A percentile compares a stretch with the other conserved stretches of the same genome.
Evolutionary conservation across 805 yeast species (phyloP).

Genomic region (Candida bentonensis): DNA sequence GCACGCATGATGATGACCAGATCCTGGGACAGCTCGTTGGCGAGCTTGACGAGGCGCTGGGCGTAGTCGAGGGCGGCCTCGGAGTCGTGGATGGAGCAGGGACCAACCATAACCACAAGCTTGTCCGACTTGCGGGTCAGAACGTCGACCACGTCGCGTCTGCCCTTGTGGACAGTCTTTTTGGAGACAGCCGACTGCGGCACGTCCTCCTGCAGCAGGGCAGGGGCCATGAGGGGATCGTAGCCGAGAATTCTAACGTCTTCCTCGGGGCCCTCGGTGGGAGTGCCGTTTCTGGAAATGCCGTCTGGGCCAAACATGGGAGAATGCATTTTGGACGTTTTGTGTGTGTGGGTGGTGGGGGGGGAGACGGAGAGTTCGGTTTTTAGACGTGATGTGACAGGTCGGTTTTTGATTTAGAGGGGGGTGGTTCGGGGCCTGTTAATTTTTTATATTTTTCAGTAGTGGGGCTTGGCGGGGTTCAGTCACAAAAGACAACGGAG

Average conservation of each 20-base stretch:
- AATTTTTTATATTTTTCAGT: too few relatives aligned
- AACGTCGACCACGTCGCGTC: constrained; percentile 65
- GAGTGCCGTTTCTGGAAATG: constrained; percentile 10
- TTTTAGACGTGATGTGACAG: too few relatives aligned
- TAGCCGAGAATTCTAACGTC: constrained; percentile 53
- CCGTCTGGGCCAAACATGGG: constrained; percentile 23
- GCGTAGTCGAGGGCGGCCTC: constrained; percentile 85
- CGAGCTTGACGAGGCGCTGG: constrained; percentile 43
- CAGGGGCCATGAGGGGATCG: constrained; percentile 92
- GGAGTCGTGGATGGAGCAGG: constrained; percentile 92
- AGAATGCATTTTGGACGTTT: neutral
- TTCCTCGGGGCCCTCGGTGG: constrained; percentile 12
- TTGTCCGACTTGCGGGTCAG: constrained; percentile 65
- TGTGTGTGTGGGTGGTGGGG: too few relatives aligned
- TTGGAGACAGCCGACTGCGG: constrained; percentile 45
- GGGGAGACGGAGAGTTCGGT: too few relatives aligned
- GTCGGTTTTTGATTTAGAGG: too few relatives aligned
- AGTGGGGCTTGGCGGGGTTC: too few relatives aligned
- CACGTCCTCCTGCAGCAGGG: constrained; percentile 71
- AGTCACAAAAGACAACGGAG: too few relatives aligned
- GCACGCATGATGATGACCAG: constrained; percentile 90
- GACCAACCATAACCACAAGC: constrained; percentile 80
- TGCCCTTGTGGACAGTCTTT: constrained; percentile 58
- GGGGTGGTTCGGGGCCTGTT: too few relatives aligned
- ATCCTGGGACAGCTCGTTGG: constrained; percentile 62